Evolutionary conservation across 2,329 filamentous ascomycete species (phyloP).

Genomic region (Monosporascus sp.): DNA sequence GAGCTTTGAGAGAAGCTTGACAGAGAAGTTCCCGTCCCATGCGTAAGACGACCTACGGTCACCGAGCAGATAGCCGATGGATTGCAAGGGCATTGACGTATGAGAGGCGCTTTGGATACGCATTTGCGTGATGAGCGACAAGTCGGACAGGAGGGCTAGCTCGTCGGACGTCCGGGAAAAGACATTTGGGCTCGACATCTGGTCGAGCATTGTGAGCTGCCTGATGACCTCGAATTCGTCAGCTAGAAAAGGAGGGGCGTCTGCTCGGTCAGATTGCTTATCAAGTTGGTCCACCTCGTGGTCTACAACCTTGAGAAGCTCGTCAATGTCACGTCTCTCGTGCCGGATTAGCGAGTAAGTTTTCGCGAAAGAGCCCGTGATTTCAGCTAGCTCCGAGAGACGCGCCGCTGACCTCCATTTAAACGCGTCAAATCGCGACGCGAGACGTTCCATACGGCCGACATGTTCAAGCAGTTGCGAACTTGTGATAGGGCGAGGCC

Average conservation of each 20-base stretch:
- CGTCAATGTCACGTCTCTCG: slow-evolving; percentile 35
- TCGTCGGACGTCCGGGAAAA: slow-evolving; percentile 27
- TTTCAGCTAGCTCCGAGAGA: slow-evolving; percentile 45
- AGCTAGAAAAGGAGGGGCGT: slow-evolving; percentile 44
- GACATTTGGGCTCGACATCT: slow-evolving; percentile 14
- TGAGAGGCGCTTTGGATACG: slow-evolving; percentile 32
- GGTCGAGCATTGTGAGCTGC: slow-evolving; percentile 44
- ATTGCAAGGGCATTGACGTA: slow-evolving; percentile 38
- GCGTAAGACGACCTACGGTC: slow-evolving; percentile 9
- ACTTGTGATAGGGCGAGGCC: slow-evolving; percentile 54
- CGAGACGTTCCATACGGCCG: slow-evolving; percentile 49
- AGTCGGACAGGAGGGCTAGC: slow-evolving; percentile 43
- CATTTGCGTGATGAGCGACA: slow-evolving; percentile 38
- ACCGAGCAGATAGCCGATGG: slow-evolving; percentile 41
- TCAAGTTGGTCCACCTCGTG: slow-evolving; percentile 50
- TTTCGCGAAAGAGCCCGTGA: slow-evolving; percentile 49
- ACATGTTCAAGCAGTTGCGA: slow-evolving; percentile 40
- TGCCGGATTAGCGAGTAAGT: slow-evolving; percentile 52
- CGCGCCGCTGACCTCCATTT: slow-evolving; percentile 53
- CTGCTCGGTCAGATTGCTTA: slow-evolving; percentile 34
- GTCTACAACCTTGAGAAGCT: slow-evolving; percentile 44
- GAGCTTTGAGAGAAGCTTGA: slow-evolving; percentile 51
- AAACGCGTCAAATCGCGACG: slow-evolving; percentile 54
- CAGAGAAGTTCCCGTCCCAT: slow-evolving; percentile 42
- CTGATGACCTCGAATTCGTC: slow-evolving; percentile 53